A percentile compares a stretch with the other conserved stretches of the same genome.
Evolutionary conservation across 2,329 filamentous ascomycete species (phyloP).

Genomic region (Clarireedia hainanense): DNA sequence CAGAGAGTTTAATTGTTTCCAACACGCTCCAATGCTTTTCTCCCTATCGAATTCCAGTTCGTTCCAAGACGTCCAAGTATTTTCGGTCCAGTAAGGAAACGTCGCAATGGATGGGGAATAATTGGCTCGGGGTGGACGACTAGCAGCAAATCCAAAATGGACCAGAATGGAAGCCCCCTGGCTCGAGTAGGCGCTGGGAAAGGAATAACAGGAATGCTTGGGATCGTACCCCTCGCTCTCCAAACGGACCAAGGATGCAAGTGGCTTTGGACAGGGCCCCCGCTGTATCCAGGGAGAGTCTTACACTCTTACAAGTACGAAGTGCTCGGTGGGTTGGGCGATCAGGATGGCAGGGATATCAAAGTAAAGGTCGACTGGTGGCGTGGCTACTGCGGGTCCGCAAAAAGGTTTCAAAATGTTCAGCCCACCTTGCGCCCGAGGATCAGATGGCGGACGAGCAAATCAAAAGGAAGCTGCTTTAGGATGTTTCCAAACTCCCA

Average conservation of each 20-base stretch:
- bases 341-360: constrained; percentile 3
- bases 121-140: constrained; percentile 4
- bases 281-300: background rate
- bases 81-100: constrained; percentile 7
- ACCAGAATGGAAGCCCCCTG: background rate
- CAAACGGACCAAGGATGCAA: constrained; percentile 9
- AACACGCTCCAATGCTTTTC: constrained; percentile 6
- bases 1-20: constrained; percentile 6
- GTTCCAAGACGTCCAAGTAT: constrained; percentile 5
- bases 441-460: constrained; percentile 7
- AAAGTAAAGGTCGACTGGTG: constrained; percentile 5
- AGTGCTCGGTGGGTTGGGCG: background rate
- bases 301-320: no score
- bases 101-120: background rate
- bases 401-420: constrained; percentile 6
- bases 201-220: constrained; percentile 11
- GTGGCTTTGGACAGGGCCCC: constrained; percentile 2
- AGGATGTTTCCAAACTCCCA: background rate
- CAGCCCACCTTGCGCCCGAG: constrained; percentile 5
- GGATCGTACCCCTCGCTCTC: constrained; percentile 8
- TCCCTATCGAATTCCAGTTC: background rate
- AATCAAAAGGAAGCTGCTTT: constrained; percentile 3
- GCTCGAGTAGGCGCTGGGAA: constrained; percentile 6
- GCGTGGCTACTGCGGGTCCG: constrained; percentile 6
- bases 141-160: background rate